Base-by-base conservation (phyloP, 805 yeast genomes). In the Spathaspora girioi region DNA sequence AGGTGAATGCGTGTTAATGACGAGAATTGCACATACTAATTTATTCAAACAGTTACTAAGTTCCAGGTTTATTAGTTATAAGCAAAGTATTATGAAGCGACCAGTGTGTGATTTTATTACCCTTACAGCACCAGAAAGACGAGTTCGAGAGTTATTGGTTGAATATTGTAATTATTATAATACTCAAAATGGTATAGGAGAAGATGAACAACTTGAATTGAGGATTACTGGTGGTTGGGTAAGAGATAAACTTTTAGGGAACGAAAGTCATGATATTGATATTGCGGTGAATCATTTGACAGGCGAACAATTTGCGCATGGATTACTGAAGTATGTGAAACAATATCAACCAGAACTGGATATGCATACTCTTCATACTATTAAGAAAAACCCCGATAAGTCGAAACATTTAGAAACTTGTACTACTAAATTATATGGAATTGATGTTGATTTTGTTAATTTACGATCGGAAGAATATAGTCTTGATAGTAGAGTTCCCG, bases 161-260 rank as follows among this genome's bases (percentile, higher is more conserved):
- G 74, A 70, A 35, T 80, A 70, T 57, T 73, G 76, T 59, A 56
- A 60, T 44, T 55, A 61, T 45, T 72, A 76, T 56, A 76, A 77
- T 54, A 23, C 55, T 11, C 45, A 53, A 2, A 48, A 48, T 12
- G 43, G 48, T 19, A 45, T 45, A n/a, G 51, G 52, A 14, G 54
- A 61, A 19, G 46, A 45, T 12, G 46, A 59, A 15, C 58, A 55
- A 19, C 64, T 86, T 9, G 84, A 78, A 43, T 74, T 88, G 12
- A 68, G 99, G 54, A 88, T 94, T 57, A 92, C 97, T 0, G 99
- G 99, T 35, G 99, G 99, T 0, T 93, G 99, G 99, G 99, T 94
- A 2, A 79, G 99, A 59, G 99, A 94, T 67, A 94, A 94, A 69
- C 72, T 94, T 27, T 72, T 94, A 29, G 96, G 96, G 0, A 77